Percentiles rank a stretch among this genome's conserved stretches.
phyloP scores from a whole-genome alignment of 2,329 filamentous ascomycete genomes.

The Paraphaeosphaeria minitans region DNA sequence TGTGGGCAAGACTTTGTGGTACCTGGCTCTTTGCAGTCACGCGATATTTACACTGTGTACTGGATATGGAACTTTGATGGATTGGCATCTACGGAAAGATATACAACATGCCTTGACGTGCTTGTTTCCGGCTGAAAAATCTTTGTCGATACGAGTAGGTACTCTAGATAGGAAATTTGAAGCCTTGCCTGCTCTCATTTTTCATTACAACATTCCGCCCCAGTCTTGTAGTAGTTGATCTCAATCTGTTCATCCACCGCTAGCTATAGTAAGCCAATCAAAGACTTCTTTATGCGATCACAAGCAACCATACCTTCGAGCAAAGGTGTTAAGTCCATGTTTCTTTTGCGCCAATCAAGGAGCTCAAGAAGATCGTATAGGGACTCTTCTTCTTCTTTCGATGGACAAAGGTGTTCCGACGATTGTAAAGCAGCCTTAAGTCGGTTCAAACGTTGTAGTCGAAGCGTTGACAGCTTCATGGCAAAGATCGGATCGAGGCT shows the following conservation, averaged over 20 bases:
- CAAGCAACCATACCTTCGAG: background rate
- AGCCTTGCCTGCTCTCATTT: too few relatives aligned
- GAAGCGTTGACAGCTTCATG: too few relatives aligned
- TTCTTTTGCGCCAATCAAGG: background rate
- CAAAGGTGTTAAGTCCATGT: background rate
- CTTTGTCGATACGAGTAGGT: too few relatives aligned
- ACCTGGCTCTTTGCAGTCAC: background rate
- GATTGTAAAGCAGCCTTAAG: too few relatives aligned
- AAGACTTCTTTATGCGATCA: too few relatives aligned
- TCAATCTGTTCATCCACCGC: background rate
- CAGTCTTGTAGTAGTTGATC: too few relatives aligned
- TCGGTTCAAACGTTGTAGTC: too few relatives aligned
- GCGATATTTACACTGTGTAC: slow-evolving; percentile 13
- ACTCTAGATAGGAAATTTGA: too few relatives aligned
- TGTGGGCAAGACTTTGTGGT: slow-evolving; percentile 5
- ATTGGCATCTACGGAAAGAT: slow-evolving; percentile 1
- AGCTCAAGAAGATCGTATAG: background rate
- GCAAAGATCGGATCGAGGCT: too few relatives aligned
- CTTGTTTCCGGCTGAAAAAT: too few relatives aligned
- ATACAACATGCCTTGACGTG: slow-evolving; percentile 15
- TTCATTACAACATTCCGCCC: too few relatives aligned
- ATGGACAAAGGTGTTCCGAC: too few relatives aligned
- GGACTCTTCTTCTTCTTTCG: background rate
- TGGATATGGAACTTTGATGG: slow-evolving; percentile 17
- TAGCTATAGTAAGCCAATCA: background rate